Evolutionary conservation across 192 early-diverging fungal genomes (phyloP), one percentile per base, ranked within the genome.

Genomic region (Gamsiella multidivaricata): DNA sequence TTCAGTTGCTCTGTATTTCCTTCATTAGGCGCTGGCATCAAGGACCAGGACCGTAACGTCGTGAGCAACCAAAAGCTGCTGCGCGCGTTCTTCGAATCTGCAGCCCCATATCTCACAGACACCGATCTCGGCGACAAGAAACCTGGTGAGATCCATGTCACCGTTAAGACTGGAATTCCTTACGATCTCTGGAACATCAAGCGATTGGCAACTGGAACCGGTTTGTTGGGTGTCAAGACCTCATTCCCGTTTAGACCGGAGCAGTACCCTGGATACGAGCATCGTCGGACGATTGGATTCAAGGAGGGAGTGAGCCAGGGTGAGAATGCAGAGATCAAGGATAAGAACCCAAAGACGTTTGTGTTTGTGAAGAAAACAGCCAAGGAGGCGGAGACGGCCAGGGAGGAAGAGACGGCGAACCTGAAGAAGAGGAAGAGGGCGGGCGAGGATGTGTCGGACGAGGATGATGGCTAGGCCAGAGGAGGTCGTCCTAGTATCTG

Each of bases 251-350:
- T 98, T 76, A 75, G 79, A 20, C 81, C 90, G 3, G 70, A 74
- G 4, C 76, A 87, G 51, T 97, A 89, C 76, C 93, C 93, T 5
- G 94, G 92, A 9, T 99, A 99, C 66, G 84, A 89, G 68, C 97
- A 99, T 85, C 88, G 96, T 8, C 88, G 97, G 45, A 99, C 97
- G 5, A 89, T 99, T n/a, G 97, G 97, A 6, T 97, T 92, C 76
- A 89, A 94, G 70, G 88, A 95, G 28, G 93, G 94, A 0, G 37
- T 92, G 17, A 94, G 92, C 41, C 85, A 83, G 29, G 82, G 74
- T 5, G 88, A 81, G 7, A 98, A 98, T 76, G 87, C 85, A 50
- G 96, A 98, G 79, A 95, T 97, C 32, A 12, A 71, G 4, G 68
- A 86, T 46, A 87, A 89, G 65, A 75, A 75, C 2, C 89, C 91